These are phyloP conservation scores for Metrosideros polymorpha DNA, from an alignment of 441 rosid genomes.

Conservation along the genomic window DNA sequence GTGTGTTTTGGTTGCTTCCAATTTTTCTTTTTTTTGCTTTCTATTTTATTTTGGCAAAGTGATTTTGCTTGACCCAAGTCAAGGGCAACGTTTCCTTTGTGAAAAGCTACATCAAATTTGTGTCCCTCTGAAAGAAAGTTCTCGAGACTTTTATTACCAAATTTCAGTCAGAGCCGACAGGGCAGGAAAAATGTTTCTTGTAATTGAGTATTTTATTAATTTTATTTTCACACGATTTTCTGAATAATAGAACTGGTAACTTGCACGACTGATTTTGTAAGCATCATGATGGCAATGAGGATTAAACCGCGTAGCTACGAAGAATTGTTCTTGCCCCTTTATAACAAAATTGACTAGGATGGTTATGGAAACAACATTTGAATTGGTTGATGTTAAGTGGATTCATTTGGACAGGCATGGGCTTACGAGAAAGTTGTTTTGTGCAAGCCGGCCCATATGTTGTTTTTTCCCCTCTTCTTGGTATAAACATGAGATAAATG, in stretches of 20 bases:
- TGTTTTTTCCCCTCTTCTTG: neutral
- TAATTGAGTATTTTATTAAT: neutral
- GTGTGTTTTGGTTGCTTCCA: neutral
- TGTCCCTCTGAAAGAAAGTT: neutral
- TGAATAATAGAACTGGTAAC: no score
- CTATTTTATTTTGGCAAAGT: neutral
- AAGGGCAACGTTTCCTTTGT: neutral
- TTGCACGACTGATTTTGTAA: neutral
- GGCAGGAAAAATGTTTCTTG: neutral
- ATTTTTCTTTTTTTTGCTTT: neutral
- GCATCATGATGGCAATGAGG: neutral
- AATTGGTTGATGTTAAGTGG: neutral
- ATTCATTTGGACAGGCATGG: neutral
- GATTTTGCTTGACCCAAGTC: neutral
- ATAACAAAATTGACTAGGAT: neutral
- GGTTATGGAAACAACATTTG: neutral
- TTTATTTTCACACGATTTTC: neutral
- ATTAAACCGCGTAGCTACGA: neutral
- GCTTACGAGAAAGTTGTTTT: neutral
- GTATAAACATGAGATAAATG: neutral
- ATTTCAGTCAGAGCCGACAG: neutral
- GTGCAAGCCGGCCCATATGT: neutral
- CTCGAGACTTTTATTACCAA: neutral
- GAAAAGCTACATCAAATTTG: neutral
- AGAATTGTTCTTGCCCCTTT: neutral